Evolutionary conservation across 345 rosid genomes (phyloP), one percentile per base, ranked within the genome.

Genomic region (Barbarea vulgaris): DNA sequence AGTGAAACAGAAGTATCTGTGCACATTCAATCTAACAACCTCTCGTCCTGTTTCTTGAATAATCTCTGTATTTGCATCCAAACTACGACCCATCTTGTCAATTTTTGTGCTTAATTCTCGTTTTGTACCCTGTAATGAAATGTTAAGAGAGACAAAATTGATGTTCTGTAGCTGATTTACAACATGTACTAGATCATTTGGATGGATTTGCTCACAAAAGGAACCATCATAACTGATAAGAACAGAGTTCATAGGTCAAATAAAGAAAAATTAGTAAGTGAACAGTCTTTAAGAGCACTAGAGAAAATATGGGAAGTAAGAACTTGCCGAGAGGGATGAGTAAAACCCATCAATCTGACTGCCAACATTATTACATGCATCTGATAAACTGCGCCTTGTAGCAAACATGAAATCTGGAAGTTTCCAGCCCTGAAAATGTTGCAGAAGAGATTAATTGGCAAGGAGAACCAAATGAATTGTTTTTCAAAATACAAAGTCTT

Each of bases 401-500:
- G 95, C 98, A 85, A 96, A 96, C 97, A 86, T 93, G 85, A 96
- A 70, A 84, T 96, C 93, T 61, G 94, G 94, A 87, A 96, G 90
- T 63, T 88, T 89, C 93, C 93, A 96, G 1, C 99, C 99, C 98
- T 96, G 81, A 57, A 57, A 77, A 52, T 30, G 74, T 71, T 73
- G 37, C 63, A 71, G 31, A 65, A 58, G 51, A 57, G n/a, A 61
- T 3, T 25, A 41, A n/a, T 21, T 15, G 57, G 14, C 52, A 67
- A 66, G 18, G 48, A 61, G 39, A 60, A 51, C 55, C 64, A 44
- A 31, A 39, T 12, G 33, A 51, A 17, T 18, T 9, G 13, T 12
- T 58, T 41, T 22, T 21, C 60, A 28, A 53, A 24, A 22, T 17
- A 44, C 50, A 17, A 44, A 53, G 58, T 58, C 55, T 25, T 48